Evolutionary conservation across 1,139 yeast species (phyloP), one percentile per base, ranked within the genome.

Genomic region (Zygosaccharomyces pseudobailii): DNA sequence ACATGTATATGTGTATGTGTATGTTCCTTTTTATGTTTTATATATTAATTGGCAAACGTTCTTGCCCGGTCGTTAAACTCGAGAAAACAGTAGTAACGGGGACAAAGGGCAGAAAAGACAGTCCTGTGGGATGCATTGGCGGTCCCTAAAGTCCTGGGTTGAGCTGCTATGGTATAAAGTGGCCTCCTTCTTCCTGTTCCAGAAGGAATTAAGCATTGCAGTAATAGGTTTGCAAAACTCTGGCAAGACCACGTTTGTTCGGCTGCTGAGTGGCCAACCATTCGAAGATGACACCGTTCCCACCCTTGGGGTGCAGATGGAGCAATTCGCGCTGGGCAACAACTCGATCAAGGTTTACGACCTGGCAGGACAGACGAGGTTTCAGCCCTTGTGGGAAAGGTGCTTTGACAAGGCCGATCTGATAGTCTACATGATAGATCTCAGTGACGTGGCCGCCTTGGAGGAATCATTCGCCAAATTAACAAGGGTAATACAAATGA

Each of bases 141-240:
- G 36, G 36, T 40, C 21, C 17, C 31, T 39, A 32, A 39, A 45
- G 40, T 42, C 47, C 25, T 49, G 52, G 52, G 30, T 46, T 22
- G 48, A 41, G 22, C 27, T 38, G 27, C n/a, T 46, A 22, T 49
- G 49, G 52, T 46, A 28, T 27, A 49, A 33, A 22, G 20, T 49
- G n/a, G 42, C 49, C 17, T 43, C 52, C 20, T 28, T 49, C 17
- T 49, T 49, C 32, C 44, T 49, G 23, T 49, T 49, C 46, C 48
- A 48, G 33, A 48, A 50, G 38, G 51, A 53, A 54, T 55, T 56
- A 13, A 54, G 52, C 34, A 52, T 56, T 31, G 57, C 56, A 13
- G 48, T 55, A 22, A 49, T 56, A 31, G 59, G 59, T 9, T 43
- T 55, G 36, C 59, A 56, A 43, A 56, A 56, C 49, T 55, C 58